Evolutionary conservation across 1,139 yeast genomes (phyloP).

Genomic region (Debaryomycetaceae sp.): DNA sequence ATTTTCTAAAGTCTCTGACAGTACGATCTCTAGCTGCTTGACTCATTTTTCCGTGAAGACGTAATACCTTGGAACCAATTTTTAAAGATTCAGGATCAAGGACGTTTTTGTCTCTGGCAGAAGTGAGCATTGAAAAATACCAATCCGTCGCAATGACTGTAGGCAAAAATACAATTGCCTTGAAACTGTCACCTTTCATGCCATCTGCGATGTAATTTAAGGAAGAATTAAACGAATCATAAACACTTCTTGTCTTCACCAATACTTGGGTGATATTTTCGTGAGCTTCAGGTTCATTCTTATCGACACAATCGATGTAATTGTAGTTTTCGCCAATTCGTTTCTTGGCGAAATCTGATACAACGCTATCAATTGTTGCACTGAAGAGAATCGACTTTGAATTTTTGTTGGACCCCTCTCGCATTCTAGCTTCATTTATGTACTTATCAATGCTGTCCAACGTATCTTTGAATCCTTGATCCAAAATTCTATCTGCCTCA

Average conservation of each 20-base stretch:
- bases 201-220: slow-evolving; percentile 43
- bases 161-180: slow-evolving; percentile 80
- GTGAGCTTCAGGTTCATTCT: slow-evolving; percentile 75
- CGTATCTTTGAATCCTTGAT: slow-evolving; percentile 70
- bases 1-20: slow-evolving; percentile 52
- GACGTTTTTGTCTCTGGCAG: slow-evolving; percentile 10
- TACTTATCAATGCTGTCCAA: slow-evolving; percentile 52
- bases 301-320: slow-evolving; percentile 73
- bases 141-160: slow-evolving; percentile 68
- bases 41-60: slow-evolving; percentile 69
- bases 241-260: slow-evolving; percentile 44
- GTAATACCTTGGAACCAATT: slow-evolving; percentile 15
- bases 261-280: slow-evolving; percentile 72
- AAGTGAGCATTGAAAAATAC: slow-evolving; percentile 15
- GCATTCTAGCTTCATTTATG: slow-evolving; percentile 39
- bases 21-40: slow-evolving; percentile 62
- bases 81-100: slow-evolving; percentile 8
- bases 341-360: slow-evolving; percentile 58
- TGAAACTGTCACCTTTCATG: slow-evolving; percentile 41
- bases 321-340: slow-evolving; percentile 64
- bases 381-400: slow-evolving; percentile 75
- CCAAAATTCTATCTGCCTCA: slow-evolving; percentile 83
- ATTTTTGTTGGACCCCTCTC: slow-evolving; percentile 19
- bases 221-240: slow-evolving; percentile 52
- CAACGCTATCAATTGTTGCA: slow-evolving; percentile 78